Evolutionary conservation across 345 rosid genomes (phyloP).

Genomic region (Populus simonii): DNA sequence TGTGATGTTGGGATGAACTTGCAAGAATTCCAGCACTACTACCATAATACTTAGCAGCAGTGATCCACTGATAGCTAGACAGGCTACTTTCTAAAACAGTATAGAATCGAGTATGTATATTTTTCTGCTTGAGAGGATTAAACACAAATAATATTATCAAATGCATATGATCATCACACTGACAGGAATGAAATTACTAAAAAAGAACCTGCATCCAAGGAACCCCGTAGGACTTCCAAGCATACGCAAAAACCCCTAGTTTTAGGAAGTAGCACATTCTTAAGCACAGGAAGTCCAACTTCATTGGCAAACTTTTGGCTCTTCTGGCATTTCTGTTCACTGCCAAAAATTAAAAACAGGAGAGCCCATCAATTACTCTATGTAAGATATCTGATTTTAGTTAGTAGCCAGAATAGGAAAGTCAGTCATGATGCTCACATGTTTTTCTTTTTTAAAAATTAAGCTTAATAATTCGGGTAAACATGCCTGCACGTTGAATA

Average conservation of each 20-base stretch:
- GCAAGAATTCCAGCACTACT: background rate
- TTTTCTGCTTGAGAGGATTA: background rate
- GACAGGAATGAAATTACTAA: background rate
- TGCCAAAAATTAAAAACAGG: constrained; percentile 29
- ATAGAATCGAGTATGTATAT: background rate
- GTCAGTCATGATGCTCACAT: background rate
- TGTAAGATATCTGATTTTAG: background rate
- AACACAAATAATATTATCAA: background rate
- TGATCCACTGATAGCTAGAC: background rate
- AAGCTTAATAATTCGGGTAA: background rate
- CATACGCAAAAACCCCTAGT: constrained; percentile 65
- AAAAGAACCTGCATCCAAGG: constrained; percentile 69
- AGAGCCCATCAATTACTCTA: background rate
- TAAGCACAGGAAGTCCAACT: constrained; percentile 64
- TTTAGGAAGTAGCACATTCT: constrained; percentile 72
- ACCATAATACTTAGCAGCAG: background rate
- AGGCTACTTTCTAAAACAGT: background rate
- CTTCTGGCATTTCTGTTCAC: constrained; percentile 62
- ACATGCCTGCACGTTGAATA: constrained; percentile 15
- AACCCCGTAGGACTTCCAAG: constrained; percentile 54
- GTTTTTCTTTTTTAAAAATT: background rate
- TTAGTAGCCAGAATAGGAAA: background rate
- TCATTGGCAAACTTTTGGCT: constrained; percentile 68
- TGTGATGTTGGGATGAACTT: background rate
- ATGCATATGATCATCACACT: background rate